phyloP scores from a whole-genome alignment of 129 eudicot species.

The Chrysanthemum lavandulifolium region DNA sequence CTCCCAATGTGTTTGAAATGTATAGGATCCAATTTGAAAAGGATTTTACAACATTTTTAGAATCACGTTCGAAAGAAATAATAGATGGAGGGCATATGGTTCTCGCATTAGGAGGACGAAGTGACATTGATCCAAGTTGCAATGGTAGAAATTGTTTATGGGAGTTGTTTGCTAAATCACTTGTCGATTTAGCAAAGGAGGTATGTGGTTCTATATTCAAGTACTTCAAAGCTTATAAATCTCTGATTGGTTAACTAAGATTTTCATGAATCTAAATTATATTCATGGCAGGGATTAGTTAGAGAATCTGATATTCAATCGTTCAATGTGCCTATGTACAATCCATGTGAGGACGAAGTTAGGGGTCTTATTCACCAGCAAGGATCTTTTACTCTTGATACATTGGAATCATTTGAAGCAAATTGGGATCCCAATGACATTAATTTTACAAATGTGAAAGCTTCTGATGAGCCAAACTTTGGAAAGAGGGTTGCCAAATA shows the following conservation, averaged over 20 bases:
- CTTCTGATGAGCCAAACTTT: neutral
- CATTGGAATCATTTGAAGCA: neutral
- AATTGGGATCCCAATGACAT: neutral
- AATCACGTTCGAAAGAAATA: neutral
- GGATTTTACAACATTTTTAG: slow-evolving; percentile 2
- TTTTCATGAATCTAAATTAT: neutral
- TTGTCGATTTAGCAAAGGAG: neutral
- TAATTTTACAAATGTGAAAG: neutral
- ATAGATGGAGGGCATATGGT: slow-evolving; percentile 5
- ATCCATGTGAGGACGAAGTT: slow-evolving; percentile 6
- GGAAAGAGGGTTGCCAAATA: neutral
- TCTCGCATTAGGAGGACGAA: neutral
- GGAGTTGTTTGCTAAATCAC: neutral
- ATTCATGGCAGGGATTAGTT: neutral
- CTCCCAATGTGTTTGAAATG: slow-evolving; percentile 4
- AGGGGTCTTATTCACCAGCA: neutral
- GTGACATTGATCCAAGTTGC: neutral
- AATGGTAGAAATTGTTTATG: neutral
- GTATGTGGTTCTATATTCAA: neutral
- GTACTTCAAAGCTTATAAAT: neutral
- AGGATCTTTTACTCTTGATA: neutral
- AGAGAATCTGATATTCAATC: neutral
- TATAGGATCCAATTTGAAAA: slow-evolving; percentile 1
- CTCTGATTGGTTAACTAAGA: neutral
- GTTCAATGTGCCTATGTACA: neutral